Conservation (phyloP, 805 yeast genomes). For the Saccharomycopsis sp. region DNA sequence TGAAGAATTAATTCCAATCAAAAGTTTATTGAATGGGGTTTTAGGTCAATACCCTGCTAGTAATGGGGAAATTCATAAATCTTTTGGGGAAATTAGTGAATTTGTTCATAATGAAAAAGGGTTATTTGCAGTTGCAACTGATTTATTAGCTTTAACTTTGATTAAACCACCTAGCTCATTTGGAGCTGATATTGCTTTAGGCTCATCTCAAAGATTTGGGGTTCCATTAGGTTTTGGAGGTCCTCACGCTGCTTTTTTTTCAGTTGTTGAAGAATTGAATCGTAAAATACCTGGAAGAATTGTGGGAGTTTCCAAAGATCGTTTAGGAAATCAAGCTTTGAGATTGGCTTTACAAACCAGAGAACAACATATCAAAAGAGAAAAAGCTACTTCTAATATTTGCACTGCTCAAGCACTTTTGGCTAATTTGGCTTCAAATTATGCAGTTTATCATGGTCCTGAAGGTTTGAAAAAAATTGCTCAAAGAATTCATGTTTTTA, state of each 20-base stretch:
- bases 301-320: conserved; percentile 86
- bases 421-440: conserved; percentile 93
- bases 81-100: conserved; percentile 47
- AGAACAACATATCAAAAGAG: conserved; percentile 96
- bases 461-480: conserved; percentile 76
- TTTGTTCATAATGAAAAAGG: conserved; percentile 64
- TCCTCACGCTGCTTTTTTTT: conserved; percentile 96
- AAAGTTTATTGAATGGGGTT: conserved; percentile 56
- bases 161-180: conserved; percentile 75
- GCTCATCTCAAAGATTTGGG: conserved; percentile 92
- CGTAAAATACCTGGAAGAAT: conserved; percentile 96
- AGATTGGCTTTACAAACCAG: conserved; percentile 94
- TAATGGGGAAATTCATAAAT: conserved; percentile 54
- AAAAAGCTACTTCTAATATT: conserved; percentile 94
- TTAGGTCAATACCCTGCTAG: conserved; percentile 87
- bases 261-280: conserved; percentile 69
- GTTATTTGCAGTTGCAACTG: conserved; percentile 79
- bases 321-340: conserved; percentile 81
- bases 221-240: conserved; percentile 98
- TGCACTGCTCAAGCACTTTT: conserved; percentile 96
- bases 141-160: conserved; percentile 78
- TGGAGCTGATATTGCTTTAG: conserved; percentile 89
- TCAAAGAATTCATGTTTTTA: conserved; percentile 58
- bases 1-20: conserved; percentile 26
- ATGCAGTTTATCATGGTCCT: conserved; percentile 95